Conservation (phyloP, 2,329 filamentous ascomycete species). For the Diplodia intermedia region DNA sequence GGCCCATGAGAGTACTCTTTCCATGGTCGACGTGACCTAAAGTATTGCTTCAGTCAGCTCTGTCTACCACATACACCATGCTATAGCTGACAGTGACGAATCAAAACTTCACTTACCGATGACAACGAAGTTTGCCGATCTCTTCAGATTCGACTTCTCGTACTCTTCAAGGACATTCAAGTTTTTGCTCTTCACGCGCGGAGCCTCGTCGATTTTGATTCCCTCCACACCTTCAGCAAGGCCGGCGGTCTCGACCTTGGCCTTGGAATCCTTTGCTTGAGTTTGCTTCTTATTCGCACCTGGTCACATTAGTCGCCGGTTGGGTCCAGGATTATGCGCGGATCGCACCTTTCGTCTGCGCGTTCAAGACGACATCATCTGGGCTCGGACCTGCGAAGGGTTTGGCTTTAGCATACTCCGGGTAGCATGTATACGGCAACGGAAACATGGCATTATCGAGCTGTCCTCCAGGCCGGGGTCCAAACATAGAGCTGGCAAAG, state of each 20-base stretch:
- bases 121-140: constrained; percentile 87
- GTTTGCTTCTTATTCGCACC: constrained; percentile 38
- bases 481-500: constrained; percentile 60
- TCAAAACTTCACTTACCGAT: constrained; percentile 67
- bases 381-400: constrained; percentile 87
- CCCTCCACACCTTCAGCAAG: constrained; percentile 58
- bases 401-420: constrained; percentile 55
- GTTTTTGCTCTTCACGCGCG: constrained; percentile 73
- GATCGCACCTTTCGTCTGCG: constrained; percentile 65
- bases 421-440: constrained; percentile 49
- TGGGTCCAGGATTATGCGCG: constrained; percentile 35
- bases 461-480: constrained; percentile 35
- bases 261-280: constrained; percentile 35
- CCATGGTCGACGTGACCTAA: constrained; percentile 94
- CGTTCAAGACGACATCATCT: constrained; percentile 85
- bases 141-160: constrained; percentile 76
- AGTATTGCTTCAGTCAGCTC: constrained; percentile 60
- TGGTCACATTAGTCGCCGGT: constrained; percentile 36
- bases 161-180: constrained; percentile 85
- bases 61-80: not conserved
- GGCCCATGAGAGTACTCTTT: constrained; percentile 96
- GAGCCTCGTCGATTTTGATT: constrained; percentile 57
- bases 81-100: not conserved
- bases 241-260: constrained; percentile 43
- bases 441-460: constrained; percentile 37